Conservation (phyloP, 768 basidiomycete species). For the Agrocybe praecox region DNA sequence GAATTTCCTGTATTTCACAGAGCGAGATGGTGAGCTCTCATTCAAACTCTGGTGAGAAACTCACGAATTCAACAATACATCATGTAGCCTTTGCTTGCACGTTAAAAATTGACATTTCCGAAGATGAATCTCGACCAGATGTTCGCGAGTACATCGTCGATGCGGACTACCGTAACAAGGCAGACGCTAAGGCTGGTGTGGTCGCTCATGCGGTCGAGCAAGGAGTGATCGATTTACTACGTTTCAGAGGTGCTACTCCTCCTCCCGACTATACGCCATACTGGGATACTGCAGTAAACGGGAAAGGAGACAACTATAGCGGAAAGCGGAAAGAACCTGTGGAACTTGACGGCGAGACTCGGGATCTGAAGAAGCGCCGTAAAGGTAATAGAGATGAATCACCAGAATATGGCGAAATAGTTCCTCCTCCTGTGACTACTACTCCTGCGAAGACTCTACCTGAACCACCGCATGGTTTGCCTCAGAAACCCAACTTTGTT, state of each 20-base stretch:
- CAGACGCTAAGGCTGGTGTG: slow-evolving; percentile 65
- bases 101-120: slow-evolving; percentile 43
- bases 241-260: slow-evolving; percentile 50
- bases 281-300: slow-evolving; percentile 28
- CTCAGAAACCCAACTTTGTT: slow-evolving; percentile 7
- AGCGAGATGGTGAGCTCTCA: slow-evolving; percentile 52
- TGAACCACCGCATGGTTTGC: slow-evolving; percentile 13
- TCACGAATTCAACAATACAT: not conserved
- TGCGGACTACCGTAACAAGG: slow-evolving; percentile 54
- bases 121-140: slow-evolving; percentile 31
- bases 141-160: slow-evolving; percentile 47
- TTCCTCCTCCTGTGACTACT: not conserved
- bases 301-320: slow-evolving; percentile 26
- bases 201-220: slow-evolving; percentile 51
- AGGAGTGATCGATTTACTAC: slow-evolving; percentile 61
- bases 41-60: not conserved
- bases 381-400: slow-evolving; percentile 19
- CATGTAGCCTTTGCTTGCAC: slow-evolving; percentile 57
- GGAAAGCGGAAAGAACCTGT: slow-evolving; percentile 39
- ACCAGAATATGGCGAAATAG: slow-evolving; percentile 8
- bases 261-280: slow-evolving; percentile 45
- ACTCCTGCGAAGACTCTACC: not conserved
- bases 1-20: slow-evolving; percentile 40
- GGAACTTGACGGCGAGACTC: slow-evolving; percentile 25
- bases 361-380: slow-evolving; percentile 30